phyloP scores from a whole-genome alignment of 371 early-diverging fungal genomes.

The Mucor piriformis region DNA sequence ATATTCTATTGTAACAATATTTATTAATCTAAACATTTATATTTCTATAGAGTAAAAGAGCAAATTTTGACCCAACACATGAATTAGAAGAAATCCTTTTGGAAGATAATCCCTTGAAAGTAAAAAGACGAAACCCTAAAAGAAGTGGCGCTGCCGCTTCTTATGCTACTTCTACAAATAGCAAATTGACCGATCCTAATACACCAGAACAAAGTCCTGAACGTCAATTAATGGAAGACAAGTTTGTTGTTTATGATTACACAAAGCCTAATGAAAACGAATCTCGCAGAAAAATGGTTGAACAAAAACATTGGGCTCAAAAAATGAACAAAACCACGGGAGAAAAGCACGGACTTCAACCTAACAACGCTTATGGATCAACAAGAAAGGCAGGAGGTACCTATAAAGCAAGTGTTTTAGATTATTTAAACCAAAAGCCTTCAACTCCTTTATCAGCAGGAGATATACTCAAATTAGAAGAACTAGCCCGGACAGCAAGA shows the following conservation, averaged over 20 bases:
- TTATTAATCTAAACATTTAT: not conserved
- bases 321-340: slow-evolving; percentile 44
- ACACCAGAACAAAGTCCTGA: slow-evolving; percentile 31
- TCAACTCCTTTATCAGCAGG: slow-evolving; percentile 43
- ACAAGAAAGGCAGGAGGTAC: slow-evolving; percentile 35
- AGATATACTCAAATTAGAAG: slow-evolving; percentile 52
- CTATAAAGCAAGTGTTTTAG: slow-evolving; percentile 42
- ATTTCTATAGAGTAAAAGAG: slow-evolving; percentile 54
- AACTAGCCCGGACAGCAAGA: slow-evolving; percentile 42
- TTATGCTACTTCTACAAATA: not conserved
- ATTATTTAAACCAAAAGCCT: slow-evolving; percentile 47
- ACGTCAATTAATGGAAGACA: slow-evolving; percentile 63
- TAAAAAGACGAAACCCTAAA: slow-evolving; percentile 9
- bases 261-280: slow-evolving; percentile 54
- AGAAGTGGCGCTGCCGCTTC: slow-evolving; percentile 3
- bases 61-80: slow-evolving; percentile 94
- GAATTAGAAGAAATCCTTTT: slow-evolving; percentile 93
- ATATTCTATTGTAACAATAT: not conserved
- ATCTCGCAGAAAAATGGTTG: slow-evolving; percentile 7
- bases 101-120: slow-evolving; percentile 50
- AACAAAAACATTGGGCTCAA: slow-evolving; percentile 27
- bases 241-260: slow-evolving; percentile 65
- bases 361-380: slow-evolving; percentile 5
- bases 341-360: slow-evolving; percentile 14
- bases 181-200: not conserved